These are phyloP conservation scores for Schizosaccharomyces osmophilus DNA, from an alignment of 805 yeast species.

Conservation along the genomic window DNA sequence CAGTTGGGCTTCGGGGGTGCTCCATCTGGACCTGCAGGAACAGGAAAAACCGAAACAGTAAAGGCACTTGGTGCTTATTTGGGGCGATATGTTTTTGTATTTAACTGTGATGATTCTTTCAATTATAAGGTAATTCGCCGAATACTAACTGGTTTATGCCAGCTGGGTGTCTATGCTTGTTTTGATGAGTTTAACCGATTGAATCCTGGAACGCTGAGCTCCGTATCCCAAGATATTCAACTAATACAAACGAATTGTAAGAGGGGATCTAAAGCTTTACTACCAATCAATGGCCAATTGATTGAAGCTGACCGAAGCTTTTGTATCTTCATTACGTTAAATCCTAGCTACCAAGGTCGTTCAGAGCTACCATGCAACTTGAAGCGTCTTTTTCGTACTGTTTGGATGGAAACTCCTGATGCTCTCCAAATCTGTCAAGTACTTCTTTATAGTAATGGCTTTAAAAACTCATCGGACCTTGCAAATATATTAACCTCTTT, in stretches of 20 bases:
- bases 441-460: slow-evolving; percentile 50
- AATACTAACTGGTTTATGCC: slow-evolving; percentile 51
- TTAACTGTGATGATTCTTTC: slow-evolving; percentile 76
- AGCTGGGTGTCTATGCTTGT: slow-evolving; percentile 83
- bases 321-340: slow-evolving; percentile 66
- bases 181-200: slow-evolving; percentile 85
- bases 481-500: slow-evolving; percentile 30
- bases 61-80: slow-evolving; percentile 60
- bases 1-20: slow-evolving; percentile 64
- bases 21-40: slow-evolving; percentile 89
- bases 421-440: slow-evolving; percentile 41
- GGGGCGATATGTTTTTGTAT: slow-evolving; percentile 63
- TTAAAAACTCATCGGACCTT: slow-evolving; percentile 21
- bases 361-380: slow-evolving; percentile 64
- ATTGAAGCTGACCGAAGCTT: slow-evolving; percentile 5
- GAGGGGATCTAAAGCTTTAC: slow-evolving; percentile 6
- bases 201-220: slow-evolving; percentile 45
- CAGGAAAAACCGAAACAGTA: slow-evolving; percentile 82
- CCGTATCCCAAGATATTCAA: slow-evolving; percentile 62
- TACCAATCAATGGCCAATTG: not conserved
- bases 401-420: slow-evolving; percentile 56
- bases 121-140: slow-evolving; percentile 60
- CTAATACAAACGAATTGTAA: slow-evolving; percentile 34
- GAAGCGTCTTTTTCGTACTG: slow-evolving; percentile 50
- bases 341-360: slow-evolving; percentile 72